Evolutionary conservation across 2,329 filamentous ascomycete species (phyloP).

Genomic region (Nannizzia gypsea): DNA sequence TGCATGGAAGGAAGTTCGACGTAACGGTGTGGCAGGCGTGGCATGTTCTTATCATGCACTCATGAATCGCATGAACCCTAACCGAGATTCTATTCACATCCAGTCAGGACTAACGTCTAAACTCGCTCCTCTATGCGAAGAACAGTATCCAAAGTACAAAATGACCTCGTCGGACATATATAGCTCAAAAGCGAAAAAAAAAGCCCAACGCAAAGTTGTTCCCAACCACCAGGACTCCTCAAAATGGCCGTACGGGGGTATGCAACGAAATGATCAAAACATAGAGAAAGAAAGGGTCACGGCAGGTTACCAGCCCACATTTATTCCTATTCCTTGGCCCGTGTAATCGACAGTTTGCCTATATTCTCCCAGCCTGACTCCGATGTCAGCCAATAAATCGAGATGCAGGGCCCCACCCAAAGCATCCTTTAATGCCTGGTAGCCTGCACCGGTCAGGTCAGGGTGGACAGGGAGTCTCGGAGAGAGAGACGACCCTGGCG

Average conservation of each 20-base stretch:
- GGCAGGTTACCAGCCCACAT: conserved; percentile 32
- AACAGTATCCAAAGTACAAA: not conserved
- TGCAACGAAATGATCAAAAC: not conserved
- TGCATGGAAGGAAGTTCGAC: not conserved
- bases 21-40: not conserved
- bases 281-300: not conserved
- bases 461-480: conserved; percentile 74
- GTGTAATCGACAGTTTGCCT: conserved; percentile 58
- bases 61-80: not conserved
- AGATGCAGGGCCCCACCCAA: conserved; percentile 69
- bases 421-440: conserved; percentile 66
- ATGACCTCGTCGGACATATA: not conserved
- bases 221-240: not conserved
- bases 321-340: conserved; percentile 59
- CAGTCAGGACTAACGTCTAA: not conserved
- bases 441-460: conserved; percentile 65
- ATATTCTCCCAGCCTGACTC: conserved; percentile 64
- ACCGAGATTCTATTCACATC: not conserved
- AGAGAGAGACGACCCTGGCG: conserved; percentile 59
- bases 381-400: conserved; percentile 65
- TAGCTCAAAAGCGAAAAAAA: not conserved
- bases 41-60: not conserved
- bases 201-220: not conserved
- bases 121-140: not conserved
- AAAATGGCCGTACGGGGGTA: not conserved